Conservation (phyloP, 306 rosid genomes). For the Pachyrhizus erosus region DNA sequence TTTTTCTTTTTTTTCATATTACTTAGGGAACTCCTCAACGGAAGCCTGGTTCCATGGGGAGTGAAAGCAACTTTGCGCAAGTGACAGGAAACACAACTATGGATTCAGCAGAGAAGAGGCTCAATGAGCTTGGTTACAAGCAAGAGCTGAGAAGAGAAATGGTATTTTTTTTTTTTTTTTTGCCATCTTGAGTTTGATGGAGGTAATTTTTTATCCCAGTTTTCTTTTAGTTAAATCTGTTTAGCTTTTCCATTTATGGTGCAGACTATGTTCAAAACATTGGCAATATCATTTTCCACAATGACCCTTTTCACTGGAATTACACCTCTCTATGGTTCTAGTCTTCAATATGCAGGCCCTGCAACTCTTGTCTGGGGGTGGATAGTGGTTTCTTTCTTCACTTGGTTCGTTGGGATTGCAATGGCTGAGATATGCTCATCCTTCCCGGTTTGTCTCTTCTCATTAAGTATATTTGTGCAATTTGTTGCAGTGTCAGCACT, state of each 20-base stretch:
- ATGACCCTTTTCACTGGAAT: conserved; percentile 96
- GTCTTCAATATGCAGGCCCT: conserved; percentile 85
- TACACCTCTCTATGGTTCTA: conserved; percentile 88
- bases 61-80: conserved; percentile 23
- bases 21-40: background rate
- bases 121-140: conserved; percentile 88
- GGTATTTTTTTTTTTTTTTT: conserved; percentile 43
- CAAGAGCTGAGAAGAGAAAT: conserved; percentile 88
- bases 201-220: background rate
- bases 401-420: conserved; percentile 87
- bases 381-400: conserved; percentile 85
- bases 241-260: conserved; percentile 5
- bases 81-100: conserved; percentile 41
- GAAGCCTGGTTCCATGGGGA: conserved; percentile 39
- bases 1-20: background rate
- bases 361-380: conserved; percentile 94
- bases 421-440: conserved; percentile 97
- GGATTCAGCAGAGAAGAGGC: conserved; percentile 85
- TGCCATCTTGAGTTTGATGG: conserved; percentile 10
- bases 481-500: background rate
- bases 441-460: conserved; percentile 68
- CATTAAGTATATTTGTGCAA: background rate
- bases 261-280: conserved; percentile 90
- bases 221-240: background rate
- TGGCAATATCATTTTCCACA: conserved; percentile 88